phyloP scores from a whole-genome alignment of 2,329 filamentous ascomycete species.

The Fusarium longipes region DNA sequence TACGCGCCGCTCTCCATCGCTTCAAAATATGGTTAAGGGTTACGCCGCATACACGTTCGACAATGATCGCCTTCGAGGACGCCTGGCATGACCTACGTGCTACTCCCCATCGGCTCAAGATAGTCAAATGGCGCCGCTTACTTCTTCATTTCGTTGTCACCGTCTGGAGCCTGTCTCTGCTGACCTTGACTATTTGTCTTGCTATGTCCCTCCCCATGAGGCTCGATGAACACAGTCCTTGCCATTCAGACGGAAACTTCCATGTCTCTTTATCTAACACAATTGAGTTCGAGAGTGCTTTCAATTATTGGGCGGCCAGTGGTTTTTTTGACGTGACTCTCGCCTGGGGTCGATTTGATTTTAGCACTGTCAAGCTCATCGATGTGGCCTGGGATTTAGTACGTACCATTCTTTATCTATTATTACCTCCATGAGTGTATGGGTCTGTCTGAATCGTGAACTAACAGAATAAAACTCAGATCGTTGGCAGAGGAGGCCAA shows the following conservation, averaged over 20 bases:
- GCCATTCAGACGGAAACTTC: background rate
- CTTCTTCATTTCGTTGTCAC: background rate
- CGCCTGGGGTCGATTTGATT: background rate
- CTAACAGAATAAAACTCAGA: background rate
- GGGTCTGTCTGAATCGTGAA: background rate
- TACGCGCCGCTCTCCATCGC: background rate
- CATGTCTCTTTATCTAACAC: background rate
- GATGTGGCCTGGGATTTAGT: background rate
- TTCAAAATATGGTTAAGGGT: background rate
- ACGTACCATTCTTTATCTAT: background rate
- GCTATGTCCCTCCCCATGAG: background rate
- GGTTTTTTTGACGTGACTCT: background rate
- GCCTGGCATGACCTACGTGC: background rate
- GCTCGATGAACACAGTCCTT: background rate
- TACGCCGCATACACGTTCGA: background rate
- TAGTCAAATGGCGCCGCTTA: background rate
- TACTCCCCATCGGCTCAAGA: background rate
- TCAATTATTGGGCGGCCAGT: background rate
- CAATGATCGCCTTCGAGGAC: background rate
- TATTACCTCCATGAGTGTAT: background rate
- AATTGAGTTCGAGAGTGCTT: background rate
- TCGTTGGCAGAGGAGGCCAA: constrained; percentile 16
- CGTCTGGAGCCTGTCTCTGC: background rate
- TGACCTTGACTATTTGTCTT: background rate
- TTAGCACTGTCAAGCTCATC: background rate